phyloP scores from a whole-genome alignment of 148 eudicot genomes.

The Arbutus unedo region DNA sequence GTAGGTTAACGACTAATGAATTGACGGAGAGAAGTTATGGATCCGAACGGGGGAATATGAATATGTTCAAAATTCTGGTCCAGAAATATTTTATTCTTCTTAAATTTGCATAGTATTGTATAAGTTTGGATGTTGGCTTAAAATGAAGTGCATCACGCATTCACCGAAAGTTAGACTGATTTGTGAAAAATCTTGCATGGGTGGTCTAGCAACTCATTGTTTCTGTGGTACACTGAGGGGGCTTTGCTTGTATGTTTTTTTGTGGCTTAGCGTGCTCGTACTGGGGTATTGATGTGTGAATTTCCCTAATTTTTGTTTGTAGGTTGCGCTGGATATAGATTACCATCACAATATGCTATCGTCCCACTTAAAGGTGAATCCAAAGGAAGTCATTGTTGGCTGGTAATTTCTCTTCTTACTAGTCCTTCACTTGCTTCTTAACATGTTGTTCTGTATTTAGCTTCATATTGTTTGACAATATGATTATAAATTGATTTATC shows the following conservation, averaged over 20 bases:
- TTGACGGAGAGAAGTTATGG: background rate
- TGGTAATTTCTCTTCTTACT: slow-evolving; percentile 46
- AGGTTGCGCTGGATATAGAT: slow-evolving; percentile 98
- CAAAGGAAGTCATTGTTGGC: slow-evolving; percentile 97
- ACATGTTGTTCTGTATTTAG: background rate
- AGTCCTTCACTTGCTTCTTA: background rate
- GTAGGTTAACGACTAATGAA: background rate
- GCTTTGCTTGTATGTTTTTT: background rate
- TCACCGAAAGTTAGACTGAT: background rate
- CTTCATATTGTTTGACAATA: background rate
- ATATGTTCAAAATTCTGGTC: background rate
- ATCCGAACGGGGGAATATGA: background rate
- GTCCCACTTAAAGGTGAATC: slow-evolving; percentile 93
- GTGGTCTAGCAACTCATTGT: background rate
- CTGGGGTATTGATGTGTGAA: too few species aligned
- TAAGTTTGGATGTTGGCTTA: background rate
- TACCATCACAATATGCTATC: slow-evolving; percentile 89
- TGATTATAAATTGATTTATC: background rate
- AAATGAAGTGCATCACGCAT: background rate
- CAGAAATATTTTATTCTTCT: background rate
- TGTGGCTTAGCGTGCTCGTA: background rate
- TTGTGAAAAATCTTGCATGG: background rate
- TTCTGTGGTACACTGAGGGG: background rate
- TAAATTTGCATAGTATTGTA: background rate
- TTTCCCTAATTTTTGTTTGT: slow-evolving; percentile 2